phyloP scores from a whole-genome alignment of 768 basidiomycete genomes.

The Lactifluus hygrophoroides region DNA sequence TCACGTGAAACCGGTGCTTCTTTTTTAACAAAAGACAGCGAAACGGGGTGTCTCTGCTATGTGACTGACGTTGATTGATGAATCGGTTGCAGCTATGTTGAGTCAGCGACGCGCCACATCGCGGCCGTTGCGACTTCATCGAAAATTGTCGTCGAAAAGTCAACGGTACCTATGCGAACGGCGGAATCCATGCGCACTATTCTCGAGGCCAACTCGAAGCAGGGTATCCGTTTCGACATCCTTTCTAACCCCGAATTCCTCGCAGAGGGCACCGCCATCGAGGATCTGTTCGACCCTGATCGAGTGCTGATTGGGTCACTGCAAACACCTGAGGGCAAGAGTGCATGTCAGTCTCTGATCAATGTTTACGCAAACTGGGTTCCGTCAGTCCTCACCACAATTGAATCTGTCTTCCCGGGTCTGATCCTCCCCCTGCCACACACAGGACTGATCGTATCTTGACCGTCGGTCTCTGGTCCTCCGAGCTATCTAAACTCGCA shows the following conservation, averaged over 20 bases:
- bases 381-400: constrained; percentile 45
- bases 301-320: constrained; percentile 97
- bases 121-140: constrained; percentile 81
- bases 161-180: constrained; percentile 96
- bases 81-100: constrained; percentile 67
- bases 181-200: constrained; percentile 99
- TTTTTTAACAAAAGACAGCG: neutral
- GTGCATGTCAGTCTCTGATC: constrained; percentile 66
- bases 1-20: neutral
- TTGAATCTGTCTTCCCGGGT: neutral
- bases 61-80: constrained; percentile 1
- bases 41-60: neutral
- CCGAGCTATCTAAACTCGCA: constrained; percentile 95
- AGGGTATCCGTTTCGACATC: constrained; percentile 89
- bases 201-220: constrained; percentile 94
- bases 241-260: constrained; percentile 99
- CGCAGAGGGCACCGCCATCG: constrained; percentile 95
- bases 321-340: constrained; percentile 75
- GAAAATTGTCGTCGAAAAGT: constrained; percentile 99
- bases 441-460: constrained; percentile 66
- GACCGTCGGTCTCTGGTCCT: constrained; percentile 96
- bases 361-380: constrained; percentile 97
- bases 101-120: constrained; percentile 93
- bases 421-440: neutral
- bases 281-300: constrained; percentile 82